These are phyloP conservation scores for Fraxinus pennsylvanica DNA, from an alignment of 257 asterid genomes.

Conservation along the genomic window DNA sequence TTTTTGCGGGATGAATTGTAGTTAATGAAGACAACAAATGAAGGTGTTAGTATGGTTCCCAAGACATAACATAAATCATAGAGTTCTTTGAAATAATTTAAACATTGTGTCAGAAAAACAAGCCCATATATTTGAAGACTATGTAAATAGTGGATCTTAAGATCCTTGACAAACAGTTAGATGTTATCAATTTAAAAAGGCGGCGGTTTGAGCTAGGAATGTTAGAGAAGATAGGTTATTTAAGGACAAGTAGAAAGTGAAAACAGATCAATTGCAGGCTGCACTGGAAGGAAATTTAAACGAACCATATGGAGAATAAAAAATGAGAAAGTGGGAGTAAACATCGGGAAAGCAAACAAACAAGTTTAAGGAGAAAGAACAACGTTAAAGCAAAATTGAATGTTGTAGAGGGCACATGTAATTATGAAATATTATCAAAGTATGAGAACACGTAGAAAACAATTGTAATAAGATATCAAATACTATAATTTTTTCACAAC, in stretches of 20 bases:
- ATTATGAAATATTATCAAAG: too few relatives aligned
- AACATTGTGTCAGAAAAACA: too few relatives aligned
- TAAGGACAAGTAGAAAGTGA: background rate
- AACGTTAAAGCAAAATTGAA: too few relatives aligned
- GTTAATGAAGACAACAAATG: too few relatives aligned
- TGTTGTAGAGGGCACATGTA: too few relatives aligned
- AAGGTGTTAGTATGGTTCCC: too few relatives aligned
- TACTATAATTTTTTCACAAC: too few relatives aligned
- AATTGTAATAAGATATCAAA: too few relatives aligned
- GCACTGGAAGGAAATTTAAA: background rate
- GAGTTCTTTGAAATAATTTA: too few relatives aligned
- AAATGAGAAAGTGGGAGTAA: background rate
- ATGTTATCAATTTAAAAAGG: background rate
- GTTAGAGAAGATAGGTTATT: background rate
- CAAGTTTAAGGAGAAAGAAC: background rate
- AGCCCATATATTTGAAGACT: background rate
- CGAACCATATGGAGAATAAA: background rate
- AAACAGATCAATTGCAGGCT: background rate
- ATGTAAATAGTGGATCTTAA: background rate
- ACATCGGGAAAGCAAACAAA: background rate
- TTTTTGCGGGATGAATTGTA: too few relatives aligned
- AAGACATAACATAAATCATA: too few relatives aligned
- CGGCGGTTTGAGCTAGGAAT: background rate
- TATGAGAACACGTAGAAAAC: too few relatives aligned
- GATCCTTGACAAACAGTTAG: conserved; percentile 1